Conservation (phyloP, 805 yeast species). For the Komagataella phaffii region DNA sequence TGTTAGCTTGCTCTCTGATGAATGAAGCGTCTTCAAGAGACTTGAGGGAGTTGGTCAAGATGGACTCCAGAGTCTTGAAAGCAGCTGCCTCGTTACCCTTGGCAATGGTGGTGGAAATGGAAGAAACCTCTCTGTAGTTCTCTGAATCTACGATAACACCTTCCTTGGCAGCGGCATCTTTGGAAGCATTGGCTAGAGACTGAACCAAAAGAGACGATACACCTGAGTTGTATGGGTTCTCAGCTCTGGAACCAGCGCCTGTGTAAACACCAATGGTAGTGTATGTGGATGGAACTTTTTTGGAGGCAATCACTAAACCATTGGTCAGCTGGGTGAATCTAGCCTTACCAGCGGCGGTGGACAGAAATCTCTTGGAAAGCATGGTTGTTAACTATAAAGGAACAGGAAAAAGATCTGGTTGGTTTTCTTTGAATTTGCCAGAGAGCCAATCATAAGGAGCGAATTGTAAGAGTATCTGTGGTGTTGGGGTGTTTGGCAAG, state of each 20-base stretch:
- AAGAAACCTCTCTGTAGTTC: slow-evolving; percentile 53
- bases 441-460: not conserved
- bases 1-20: slow-evolving; percentile 31
- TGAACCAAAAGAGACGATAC: slow-evolving; percentile 51
- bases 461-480: not conserved
- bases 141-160: slow-evolving; percentile 47
- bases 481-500: not conserved
- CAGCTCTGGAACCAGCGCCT: slow-evolving; percentile 72
- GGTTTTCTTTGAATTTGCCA: not conserved
- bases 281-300: slow-evolving; percentile 41
- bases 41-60: slow-evolving; percentile 17
- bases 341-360: slow-evolving; percentile 46
- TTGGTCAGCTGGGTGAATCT: slow-evolving; percentile 60
- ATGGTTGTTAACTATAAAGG: slow-evolving; percentile 6
- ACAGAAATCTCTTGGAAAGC: slow-evolving; percentile 42
- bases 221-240: slow-evolving; percentile 76
- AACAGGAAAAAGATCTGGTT: not conserved
- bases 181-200: slow-evolving; percentile 24
- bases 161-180: slow-evolving; percentile 21
- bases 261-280: slow-evolving; percentile 58
- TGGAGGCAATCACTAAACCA: slow-evolving; percentile 66
- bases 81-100: slow-evolving; percentile 40
- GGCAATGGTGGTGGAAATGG: slow-evolving; percentile 51
- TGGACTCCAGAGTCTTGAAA: slow-evolving; percentile 12
- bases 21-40: slow-evolving; percentile 25